Conservation (phyloP, 768 basidiomycete genomes). For the Myochromella boudieri region DNA sequence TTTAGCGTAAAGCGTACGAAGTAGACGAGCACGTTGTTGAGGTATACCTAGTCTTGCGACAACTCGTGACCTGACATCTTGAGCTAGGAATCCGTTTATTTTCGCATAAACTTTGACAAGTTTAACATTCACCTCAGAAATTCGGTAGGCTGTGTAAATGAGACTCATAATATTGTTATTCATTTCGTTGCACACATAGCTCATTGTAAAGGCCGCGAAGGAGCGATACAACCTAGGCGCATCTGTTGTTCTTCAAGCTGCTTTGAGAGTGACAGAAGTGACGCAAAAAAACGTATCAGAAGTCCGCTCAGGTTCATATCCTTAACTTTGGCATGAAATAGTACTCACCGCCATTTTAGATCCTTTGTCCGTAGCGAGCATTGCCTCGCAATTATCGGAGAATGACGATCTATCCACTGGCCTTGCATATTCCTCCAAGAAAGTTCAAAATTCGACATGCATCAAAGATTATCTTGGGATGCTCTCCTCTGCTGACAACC, state of each 20-base stretch:
- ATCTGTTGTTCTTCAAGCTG: constrained; percentile 67
- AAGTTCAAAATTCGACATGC: constrained; percentile 55
- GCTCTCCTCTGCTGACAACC: constrained; percentile 80
- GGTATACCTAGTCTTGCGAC: constrained; percentile 41
- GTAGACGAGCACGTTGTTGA: constrained; percentile 63
- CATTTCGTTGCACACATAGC: constrained; percentile 39
- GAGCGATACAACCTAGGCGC: constrained; percentile 82
- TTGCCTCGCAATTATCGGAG: constrained; percentile 64
- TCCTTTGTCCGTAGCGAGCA: constrained; percentile 62
- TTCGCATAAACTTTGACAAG: constrained; percentile 87
- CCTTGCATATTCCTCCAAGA: constrained; percentile 54
- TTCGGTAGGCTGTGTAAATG: constrained; percentile 47
- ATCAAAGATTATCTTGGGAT: constrained; percentile 83
- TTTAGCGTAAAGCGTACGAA: constrained; percentile 45
- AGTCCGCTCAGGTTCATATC: constrained; percentile 54
- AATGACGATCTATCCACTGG: constrained; percentile 62
- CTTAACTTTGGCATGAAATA: not conserved
- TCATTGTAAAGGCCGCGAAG: constrained; percentile 72
- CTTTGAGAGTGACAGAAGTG: constrained; percentile 67
- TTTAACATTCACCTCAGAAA: constrained; percentile 89
- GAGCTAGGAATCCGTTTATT: constrained; percentile 65
- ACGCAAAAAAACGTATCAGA: constrained; percentile 64
- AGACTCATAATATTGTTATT: constrained; percentile 4
- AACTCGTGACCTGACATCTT: constrained; percentile 12
- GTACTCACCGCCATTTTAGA: constrained; percentile 36